Conservation (phyloP, 805 yeast species). For the Saccharomycopsis fermentans region DNA sequence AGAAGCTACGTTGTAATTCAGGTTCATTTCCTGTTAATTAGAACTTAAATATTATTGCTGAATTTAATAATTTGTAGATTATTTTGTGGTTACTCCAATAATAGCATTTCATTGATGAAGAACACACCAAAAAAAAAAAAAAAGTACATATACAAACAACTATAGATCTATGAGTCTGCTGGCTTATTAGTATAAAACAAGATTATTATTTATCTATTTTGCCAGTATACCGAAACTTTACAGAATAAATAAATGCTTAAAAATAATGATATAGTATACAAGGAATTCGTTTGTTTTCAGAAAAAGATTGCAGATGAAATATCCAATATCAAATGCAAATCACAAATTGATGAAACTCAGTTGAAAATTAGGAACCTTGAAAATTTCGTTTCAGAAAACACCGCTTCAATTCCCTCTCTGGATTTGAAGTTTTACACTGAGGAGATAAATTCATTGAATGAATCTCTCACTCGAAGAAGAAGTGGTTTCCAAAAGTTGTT, state of each 20-base stretch:
- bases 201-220: no score
- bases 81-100: no score
- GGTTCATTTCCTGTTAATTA: no score
- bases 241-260: not conserved
- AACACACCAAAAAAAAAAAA: no score
- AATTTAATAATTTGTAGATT: no score
- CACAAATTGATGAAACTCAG: slow-evolving; percentile 35
- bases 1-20: no score
- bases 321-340: slow-evolving; percentile 57
- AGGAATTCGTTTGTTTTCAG: not conserved
- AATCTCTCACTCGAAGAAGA: not conserved
- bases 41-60: no score
- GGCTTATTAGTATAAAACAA: no score
- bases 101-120: no score
- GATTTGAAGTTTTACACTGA: slow-evolving; percentile 5
- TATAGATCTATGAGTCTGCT: no score
- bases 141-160: no score
- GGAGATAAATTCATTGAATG: slow-evolving; percentile 3
- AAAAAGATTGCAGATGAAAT: slow-evolving; percentile 40
- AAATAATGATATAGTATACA: not conserved
- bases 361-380: not conserved
- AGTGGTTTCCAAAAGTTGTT: not conserved
- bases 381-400: not conserved
- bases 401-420: not conserved
- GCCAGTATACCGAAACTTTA: no score